Conservation (phyloP, 305 asterid species). For the Fraxinus greggii region DNA sequence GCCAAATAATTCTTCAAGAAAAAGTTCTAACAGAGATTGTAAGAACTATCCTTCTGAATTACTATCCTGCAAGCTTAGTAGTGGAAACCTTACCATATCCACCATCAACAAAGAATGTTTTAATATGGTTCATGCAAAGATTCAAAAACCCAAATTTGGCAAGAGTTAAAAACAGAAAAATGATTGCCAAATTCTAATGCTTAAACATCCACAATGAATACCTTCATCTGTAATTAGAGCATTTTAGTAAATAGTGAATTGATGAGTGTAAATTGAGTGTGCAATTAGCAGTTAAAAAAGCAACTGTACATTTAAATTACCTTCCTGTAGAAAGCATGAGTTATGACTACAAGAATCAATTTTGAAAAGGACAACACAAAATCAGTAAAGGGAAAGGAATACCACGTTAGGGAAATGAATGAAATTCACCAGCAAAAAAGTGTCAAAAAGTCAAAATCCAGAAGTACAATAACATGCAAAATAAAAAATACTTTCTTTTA, state of each 20-base stretch:
- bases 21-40: neutral
- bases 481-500: neutral
- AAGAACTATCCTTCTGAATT: neutral
- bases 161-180: neutral
- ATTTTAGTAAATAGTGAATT: neutral
- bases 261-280: neutral
- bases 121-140: neutral
- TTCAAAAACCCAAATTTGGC: neutral
- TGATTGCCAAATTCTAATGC: neutral
- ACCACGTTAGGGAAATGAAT: neutral
- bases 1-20: too few relatives aligned
- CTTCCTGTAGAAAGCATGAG: neutral
- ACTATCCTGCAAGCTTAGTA: neutral
- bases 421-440: neutral
- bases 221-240: neutral
- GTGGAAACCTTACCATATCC: neutral
- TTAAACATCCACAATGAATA: neutral
- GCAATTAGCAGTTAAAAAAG: neutral
- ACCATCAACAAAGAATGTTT: neutral
- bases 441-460: neutral
- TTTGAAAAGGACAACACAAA: neutral
- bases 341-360: neutral
- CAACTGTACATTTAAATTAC: neutral
- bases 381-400: neutral
- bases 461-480: too few relatives aligned